Percentiles rank a stretch among this genome's conserved stretches.
Conservation (phyloP, 305 asterid species). For the Solanum chacoense region DNA sequence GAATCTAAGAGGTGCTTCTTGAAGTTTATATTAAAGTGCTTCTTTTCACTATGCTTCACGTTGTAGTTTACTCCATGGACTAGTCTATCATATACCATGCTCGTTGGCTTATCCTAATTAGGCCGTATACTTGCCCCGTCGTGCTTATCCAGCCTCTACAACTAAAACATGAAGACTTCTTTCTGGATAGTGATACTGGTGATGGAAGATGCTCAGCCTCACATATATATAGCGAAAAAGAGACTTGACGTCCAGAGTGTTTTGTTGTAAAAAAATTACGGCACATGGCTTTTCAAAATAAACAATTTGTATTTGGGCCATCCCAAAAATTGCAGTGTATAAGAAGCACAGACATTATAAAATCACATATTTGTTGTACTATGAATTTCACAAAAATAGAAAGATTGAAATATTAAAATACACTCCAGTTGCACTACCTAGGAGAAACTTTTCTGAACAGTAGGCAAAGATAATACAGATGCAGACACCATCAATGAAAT, state of each 20-base stretch:
- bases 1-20: neutral
- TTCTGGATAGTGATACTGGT: neutral
- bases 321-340: neutral
- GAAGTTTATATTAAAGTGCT: neutral
- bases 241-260: neutral
- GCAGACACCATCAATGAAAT: neutral
- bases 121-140: neutral
- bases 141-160: neutral
- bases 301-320: neutral
- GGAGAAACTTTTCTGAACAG: neutral
- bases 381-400: neutral
- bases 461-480: neutral
- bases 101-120: neutral
- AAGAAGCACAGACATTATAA: neutral
- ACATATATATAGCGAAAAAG: neutral
- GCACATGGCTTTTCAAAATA: neutral
- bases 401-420: neutral
- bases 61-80: neutral
- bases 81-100: neutral
- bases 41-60: neutral
- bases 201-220: neutral
- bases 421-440: neutral
- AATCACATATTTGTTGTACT: neutral
- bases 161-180: neutral
- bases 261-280: neutral